Percentiles rank a stretch among this genome's conserved stretches.
Evolutionary conservation across 73 alveolate genomes (phyloP).

Genomic region (Diophrys appendiculata): DNA sequence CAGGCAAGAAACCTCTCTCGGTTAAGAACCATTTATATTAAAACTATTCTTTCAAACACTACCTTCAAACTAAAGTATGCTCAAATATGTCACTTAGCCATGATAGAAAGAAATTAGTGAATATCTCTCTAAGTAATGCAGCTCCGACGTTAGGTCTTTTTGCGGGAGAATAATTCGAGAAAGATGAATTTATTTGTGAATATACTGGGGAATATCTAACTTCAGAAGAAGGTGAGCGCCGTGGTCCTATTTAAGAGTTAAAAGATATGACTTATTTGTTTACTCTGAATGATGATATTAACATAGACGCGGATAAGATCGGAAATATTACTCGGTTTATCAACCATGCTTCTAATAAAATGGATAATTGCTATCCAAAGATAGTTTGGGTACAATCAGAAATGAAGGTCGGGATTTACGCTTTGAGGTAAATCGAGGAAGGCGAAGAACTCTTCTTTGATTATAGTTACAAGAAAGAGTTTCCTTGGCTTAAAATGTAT

Average conservation of each 20-base stretch:
- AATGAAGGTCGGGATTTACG: constrained; percentile 33
- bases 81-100: neutral
- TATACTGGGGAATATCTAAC: constrained; percentile 51
- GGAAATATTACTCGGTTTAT: constrained; percentile 55
- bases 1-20: neutral
- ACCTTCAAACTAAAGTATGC: too few species aligned
- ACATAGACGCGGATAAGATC: constrained; percentile 49
- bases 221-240: constrained; percentile 23
- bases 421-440: constrained; percentile 32
- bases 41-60: neutral
- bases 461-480: constrained; percentile 37
- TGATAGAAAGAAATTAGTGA: neutral
- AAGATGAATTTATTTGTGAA: constrained; percentile 45
- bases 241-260: constrained; percentile 36
- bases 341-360: constrained; percentile 35
- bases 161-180: constrained; percentile 40
- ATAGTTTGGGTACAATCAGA: constrained; percentile 32
- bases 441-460: constrained; percentile 60
- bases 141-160: constrained; percentile 45
- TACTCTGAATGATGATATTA: constrained; percentile 15
- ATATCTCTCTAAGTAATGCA: constrained; percentile 5
- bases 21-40: neutral
- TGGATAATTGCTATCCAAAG: constrained; percentile 32
- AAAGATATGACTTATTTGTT: constrained; percentile 53
- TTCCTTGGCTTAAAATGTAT: constrained; percentile 53